Evolutionary conservation across 768 basidiomycete species (phyloP).

Genomic region (Butyriboletus loyo): DNA sequence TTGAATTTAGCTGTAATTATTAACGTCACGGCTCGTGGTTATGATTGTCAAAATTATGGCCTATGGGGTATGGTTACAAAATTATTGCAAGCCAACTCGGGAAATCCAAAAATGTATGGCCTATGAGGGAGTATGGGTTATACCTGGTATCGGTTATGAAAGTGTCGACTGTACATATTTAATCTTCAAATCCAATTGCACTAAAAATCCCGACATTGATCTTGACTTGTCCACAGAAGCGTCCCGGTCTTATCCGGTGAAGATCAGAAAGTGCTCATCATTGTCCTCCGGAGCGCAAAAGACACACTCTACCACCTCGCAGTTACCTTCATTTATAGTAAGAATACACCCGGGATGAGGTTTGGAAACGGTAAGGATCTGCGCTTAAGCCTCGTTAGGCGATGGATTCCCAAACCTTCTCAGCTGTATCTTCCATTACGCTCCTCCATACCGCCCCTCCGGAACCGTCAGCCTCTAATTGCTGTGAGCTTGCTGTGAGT

Average conservation of each 20-base stretch:
- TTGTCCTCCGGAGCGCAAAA: neutral
- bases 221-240: no score
- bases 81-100: no score
- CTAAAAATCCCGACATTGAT: no score
- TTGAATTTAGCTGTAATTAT: no score
- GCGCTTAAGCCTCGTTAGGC: neutral
- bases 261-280: neutral
- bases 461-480: constrained; percentile 18
- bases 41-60: no score
- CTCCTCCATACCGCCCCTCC: constrained; percentile 33
- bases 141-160: no score
- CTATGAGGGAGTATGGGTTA: no score
- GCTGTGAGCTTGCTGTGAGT: constrained; percentile 21
- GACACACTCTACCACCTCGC: neutral
- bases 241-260: neutral
- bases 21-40: no score
- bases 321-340: neutral
- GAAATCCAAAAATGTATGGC: no score
- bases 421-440: constrained; percentile 30
- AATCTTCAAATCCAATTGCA: neutral
- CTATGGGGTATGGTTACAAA: no score
- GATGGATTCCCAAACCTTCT: constrained; percentile 30
- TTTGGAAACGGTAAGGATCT: no score
- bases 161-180: no score
- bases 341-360: neutral